A percentile compares a stretch with the other conserved stretches of the same genome.
Conservation (phyloP, 495 filamentous ascomycete species). For the Neurospora sp. region DNA sequence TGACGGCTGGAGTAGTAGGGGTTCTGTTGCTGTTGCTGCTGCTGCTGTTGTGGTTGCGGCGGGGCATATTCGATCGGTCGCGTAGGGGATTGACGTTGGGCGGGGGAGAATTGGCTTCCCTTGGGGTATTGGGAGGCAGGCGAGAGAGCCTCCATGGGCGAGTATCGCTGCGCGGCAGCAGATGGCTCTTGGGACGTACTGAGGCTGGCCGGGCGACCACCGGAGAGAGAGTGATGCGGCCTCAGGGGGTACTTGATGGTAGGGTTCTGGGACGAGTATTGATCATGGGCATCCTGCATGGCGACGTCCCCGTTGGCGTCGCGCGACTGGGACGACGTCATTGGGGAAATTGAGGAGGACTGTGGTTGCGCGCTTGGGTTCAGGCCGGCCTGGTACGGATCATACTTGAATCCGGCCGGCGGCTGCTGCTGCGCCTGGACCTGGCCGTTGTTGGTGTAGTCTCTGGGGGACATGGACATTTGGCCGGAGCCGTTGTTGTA, state of each 20-base stretch:
- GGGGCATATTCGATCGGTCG: constrained; percentile 35
- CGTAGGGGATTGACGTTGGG: constrained; percentile 42
- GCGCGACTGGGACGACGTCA: constrained; percentile 54
- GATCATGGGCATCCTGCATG: constrained; percentile 83
- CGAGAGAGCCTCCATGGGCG: constrained; percentile 77
- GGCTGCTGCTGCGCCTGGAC: constrained; percentile 37
- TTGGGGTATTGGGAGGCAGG: constrained; percentile 42
- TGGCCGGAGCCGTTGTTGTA: constrained; percentile 38
- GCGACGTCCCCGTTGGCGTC: constrained; percentile 74
- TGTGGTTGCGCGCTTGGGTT: constrained; percentile 37
- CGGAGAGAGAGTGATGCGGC: constrained; percentile 48
- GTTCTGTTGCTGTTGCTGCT: constrained; percentile 16
- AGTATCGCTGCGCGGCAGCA: constrained; percentile 81
- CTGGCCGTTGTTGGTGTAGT: constrained; percentile 25
- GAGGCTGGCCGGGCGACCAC: constrained; percentile 34
- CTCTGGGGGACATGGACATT: constrained; percentile 34
- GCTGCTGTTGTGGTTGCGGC: not conserved
- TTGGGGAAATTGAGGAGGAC: constrained; percentile 53
- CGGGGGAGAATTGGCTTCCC: constrained; percentile 34
- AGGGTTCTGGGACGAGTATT: constrained; percentile 55
- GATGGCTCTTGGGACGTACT: constrained; percentile 66
- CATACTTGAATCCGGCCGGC: constrained; percentile 62
- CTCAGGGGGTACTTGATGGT: constrained; percentile 63
- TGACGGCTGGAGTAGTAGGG: constrained; percentile 40
- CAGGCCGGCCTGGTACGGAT: constrained; percentile 54